A percentile compares a stretch with the other conserved stretches of the same genome.
phyloP scores from a whole-genome alignment of 192 early-diverging fungal species.

The Entomortierella beljakovae region DNA sequence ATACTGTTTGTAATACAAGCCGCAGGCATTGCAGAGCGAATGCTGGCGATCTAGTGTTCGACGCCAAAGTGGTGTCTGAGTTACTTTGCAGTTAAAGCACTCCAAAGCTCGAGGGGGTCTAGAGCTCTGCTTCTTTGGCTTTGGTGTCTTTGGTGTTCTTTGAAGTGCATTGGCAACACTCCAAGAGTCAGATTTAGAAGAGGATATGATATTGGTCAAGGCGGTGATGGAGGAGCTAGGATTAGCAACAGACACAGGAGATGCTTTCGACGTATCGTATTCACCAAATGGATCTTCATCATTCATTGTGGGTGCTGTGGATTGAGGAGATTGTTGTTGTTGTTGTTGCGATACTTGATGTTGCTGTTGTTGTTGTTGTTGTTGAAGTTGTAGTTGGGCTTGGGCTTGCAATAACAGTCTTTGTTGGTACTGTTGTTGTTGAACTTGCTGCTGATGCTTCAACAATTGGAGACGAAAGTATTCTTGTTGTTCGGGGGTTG shows the following conservation, averaged over 20 bases:
- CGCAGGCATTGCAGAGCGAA: constrained; percentile 94
- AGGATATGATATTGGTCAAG: not conserved
- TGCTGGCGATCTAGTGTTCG: constrained; percentile 81
- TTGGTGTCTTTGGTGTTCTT: constrained; percentile 29
- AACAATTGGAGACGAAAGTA: constrained; percentile 50
- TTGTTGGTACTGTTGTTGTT: constrained; percentile 40
- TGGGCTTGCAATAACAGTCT: constrained; percentile 37
- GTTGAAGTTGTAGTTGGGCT: constrained; percentile 21
- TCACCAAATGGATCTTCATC: constrained; percentile 39
- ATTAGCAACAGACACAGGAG: not conserved
- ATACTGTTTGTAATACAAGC: constrained; percentile 93
- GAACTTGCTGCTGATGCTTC: constrained; percentile 48
- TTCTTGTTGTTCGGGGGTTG: constrained; percentile 50
- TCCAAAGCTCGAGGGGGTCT: constrained; percentile 55
- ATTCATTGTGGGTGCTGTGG: constrained; percentile 22
- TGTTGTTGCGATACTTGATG: constrained; percentile 5
- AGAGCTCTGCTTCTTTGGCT: constrained; percentile 49
- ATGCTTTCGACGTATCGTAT: constrained; percentile 19
- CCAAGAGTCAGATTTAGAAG: not conserved
- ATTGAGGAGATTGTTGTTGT: constrained; percentile 1
- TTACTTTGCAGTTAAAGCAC: constrained; percentile 88
- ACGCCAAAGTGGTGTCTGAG: constrained; percentile 90
- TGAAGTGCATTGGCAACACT: constrained; percentile 14
- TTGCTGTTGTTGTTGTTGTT: constrained; percentile 24
- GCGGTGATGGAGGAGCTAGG: not conserved